Base-by-base conservation (phyloP, 371 early-diverging fungal genomes). In the Coemansia sp. region DNA sequence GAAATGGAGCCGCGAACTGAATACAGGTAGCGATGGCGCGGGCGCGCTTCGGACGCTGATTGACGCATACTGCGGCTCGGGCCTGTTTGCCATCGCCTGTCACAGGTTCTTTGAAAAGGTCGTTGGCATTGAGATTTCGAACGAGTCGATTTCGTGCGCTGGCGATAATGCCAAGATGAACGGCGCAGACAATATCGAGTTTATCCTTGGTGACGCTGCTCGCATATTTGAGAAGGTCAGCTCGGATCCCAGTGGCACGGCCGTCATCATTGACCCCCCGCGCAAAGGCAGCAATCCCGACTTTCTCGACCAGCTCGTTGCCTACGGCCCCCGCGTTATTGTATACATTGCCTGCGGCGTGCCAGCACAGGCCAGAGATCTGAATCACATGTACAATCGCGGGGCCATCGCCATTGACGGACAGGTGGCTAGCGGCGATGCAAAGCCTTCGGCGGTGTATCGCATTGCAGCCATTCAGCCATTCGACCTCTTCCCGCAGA, bases 401-500 rank as follows among this genome's bases (percentile, higher is more conserved):
- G 81, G 82, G 43, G 71, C 69, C 5, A 57, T 77, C 16, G 10
- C 59, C 7, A 34, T 66, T 43, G 77, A 67, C 31, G 65, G 67
- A 16, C 37, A 32, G 2, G 32, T 39, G 0, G 63, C 65, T 11
- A 29, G 16, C 3, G 56, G 34, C 7, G 66, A 31, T 61, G 55
- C 50, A 64, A 72, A 52, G 77, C 71, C 32, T 38, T 1, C 55
- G 1, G 74, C 72, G 11, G 66, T 72, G 47, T 88, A 88, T 68
- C 66, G 75, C 43, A 79, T 87, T 0, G 77, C 69, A 33, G 67
- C 72, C 24, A 72, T 87, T 40, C 79, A 81, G 60, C 87, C 87
- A 5, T 86, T 88, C 50, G 89, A 88, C 60, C 80, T 88, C 64
- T 88, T 88, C 58, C 89, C 89, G 24, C 87, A 87, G 65, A 86